Conservation (phyloP, 768 basidiomycete genomes). For the Calocybe cyanea region DNA sequence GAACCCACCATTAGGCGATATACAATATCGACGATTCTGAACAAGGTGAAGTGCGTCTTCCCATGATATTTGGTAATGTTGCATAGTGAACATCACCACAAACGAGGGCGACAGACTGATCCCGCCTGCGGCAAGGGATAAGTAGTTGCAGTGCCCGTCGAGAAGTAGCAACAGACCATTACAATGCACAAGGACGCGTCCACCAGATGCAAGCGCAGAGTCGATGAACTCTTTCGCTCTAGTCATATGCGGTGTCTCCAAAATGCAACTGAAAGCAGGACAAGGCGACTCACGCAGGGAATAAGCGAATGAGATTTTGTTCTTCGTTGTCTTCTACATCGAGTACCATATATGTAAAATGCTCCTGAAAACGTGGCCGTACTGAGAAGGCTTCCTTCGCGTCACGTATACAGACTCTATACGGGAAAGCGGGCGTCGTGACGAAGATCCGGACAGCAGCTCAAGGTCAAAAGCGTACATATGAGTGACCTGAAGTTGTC, state of each 20-base stretch:
- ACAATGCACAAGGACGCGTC: constrained; percentile 84
- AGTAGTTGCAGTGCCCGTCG: neutral
- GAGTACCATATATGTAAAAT: constrained; percentile 74
- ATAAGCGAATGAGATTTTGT: constrained; percentile 89
- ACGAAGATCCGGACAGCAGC: no score
- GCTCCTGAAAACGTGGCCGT: constrained; percentile 75
- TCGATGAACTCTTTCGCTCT: constrained; percentile 81
- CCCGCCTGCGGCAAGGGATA: constrained; percentile 49
- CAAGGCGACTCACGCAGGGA: constrained; percentile 62
- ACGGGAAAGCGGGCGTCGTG: neutral
- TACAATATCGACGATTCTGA: constrained; percentile 90
- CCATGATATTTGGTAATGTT: constrained; percentile 75
- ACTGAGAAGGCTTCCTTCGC: constrained; percentile 89
- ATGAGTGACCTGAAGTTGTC: constrained; percentile 69
- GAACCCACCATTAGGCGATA: constrained; percentile 90
- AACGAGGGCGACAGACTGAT: constrained; percentile 87
- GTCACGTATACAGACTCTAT: constrained; percentile 85
- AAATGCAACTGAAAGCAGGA: neutral
- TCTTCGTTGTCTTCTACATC: constrained; percentile 93
- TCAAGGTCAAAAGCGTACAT: constrained; percentile 51
- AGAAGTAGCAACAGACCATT: constrained; percentile 52
- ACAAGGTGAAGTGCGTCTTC: constrained; percentile 87
- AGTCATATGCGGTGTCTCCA: neutral
- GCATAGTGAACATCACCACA: constrained; percentile 93
- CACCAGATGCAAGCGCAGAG: constrained; percentile 54